Evolutionary conservation across 208 protist genomes (phyloP), one percentile per base, ranked within the genome.

Genomic region (Histomonas meleagridis): DNA sequence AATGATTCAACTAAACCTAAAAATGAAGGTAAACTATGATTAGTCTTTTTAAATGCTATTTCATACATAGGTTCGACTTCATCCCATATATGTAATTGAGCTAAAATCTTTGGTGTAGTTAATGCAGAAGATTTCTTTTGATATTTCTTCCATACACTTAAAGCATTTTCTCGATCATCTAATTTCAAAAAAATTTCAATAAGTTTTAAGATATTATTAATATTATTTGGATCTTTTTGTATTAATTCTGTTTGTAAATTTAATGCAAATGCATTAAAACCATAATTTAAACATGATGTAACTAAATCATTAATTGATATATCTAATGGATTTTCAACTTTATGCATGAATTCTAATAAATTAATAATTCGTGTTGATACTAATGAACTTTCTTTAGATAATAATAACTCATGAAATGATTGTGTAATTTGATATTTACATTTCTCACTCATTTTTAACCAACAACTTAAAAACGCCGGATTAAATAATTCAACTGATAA

Each of bases 101-200:
- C 7, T 18, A 86, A 38, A 55, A 86, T 23, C 16, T 86, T 46
- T 32, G 14, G 18, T 32, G 26, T 51, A 18, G 43, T 43, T 32
- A 48, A 7, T 1, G 18, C 55, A 32, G 76, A 26, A 38, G 46
- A 26, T 4, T 86, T 86, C 46, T 26, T 18, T 55, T 43, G 23
- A 55, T 40, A 32, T 5, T 51, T n/a, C 76, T 86, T 51, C 76
- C 76, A 86, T 32, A 86, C 38, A 7, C 40, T 46, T 38, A 51
- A 18, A 10, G 76, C 76, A 49, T 86, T 86, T 1, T 32, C 7
- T 46, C 76, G 55, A 9, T 86, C 32, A 18, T 46, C 76, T n/a
- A 86, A 23, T 46, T 86, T 40, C 14, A 86, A 38, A n/a, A 35
- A 86, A 55, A 86, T 46, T 32, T 86, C 76, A 38, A 86, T 86